Percentiles rank a stretch among this genome's conserved stretches.
Evolutionary conservation across 1,284 basidiomycete species (phyloP).

Genomic region (Cryptococcus maquisensis): DNA sequence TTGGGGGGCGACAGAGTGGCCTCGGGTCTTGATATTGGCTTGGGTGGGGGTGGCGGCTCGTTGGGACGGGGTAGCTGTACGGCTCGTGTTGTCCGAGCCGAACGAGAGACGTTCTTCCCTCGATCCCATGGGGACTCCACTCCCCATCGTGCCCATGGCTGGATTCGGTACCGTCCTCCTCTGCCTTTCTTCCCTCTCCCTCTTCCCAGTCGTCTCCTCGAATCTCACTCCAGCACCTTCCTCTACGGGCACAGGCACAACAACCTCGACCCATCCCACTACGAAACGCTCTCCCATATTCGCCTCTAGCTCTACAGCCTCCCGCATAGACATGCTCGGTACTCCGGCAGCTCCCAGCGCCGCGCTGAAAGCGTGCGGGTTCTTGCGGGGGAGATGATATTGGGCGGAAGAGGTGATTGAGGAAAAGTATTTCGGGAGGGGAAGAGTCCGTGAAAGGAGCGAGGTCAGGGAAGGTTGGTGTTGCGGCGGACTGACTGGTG

Average conservation of each 20-base stretch:
- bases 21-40: not conserved
- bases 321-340: slow-evolving; percentile 24
- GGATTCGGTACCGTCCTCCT: not conserved
- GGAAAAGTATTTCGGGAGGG: slow-evolving; percentile 85
- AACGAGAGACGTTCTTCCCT: slow-evolving; percentile 24
- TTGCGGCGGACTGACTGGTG: not conserved
- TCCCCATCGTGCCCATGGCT: slow-evolving; percentile 2
- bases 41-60: slow-evolving; percentile 13
- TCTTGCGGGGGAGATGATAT: slow-evolving; percentile 70
- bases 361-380: slow-evolving; percentile 42
- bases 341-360: slow-evolving; percentile 47
- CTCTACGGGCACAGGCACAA: slow-evolving; percentile 27
- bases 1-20: not conserved
- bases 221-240: not conserved
- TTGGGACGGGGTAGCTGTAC: slow-evolving; percentile 10
- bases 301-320: slow-evolving; percentile 48
- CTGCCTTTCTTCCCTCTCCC: slow-evolving; percentile 7
- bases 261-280: slow-evolving; percentile 73
- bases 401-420: slow-evolving; percentile 92
- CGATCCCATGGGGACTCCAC: slow-evolving; percentile 15
- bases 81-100: slow-evolving; percentile 20
- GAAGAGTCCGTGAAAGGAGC: slow-evolving; percentile 67
- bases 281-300: slow-evolving; percentile 69
- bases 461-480: slow-evolving; percentile 60
- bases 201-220: not conserved